Evolutionary conservation across 1,139 yeast genomes (phyloP).

Genomic region (Nakaseomyces glabratus): DNA sequence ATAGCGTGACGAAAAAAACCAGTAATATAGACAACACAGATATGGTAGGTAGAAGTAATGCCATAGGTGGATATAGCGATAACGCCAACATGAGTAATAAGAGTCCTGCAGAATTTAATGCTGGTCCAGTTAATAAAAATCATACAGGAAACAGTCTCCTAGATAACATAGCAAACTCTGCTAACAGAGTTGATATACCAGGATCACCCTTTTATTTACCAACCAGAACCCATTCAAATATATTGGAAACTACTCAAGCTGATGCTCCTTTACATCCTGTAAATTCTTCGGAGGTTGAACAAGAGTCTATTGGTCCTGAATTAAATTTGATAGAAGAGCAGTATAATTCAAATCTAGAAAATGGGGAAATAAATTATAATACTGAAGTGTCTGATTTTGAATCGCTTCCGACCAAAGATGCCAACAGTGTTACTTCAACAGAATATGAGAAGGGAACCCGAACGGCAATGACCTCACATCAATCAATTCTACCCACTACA

Average conservation of each 20-base stretch:
- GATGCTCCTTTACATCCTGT: conserved; percentile 2
- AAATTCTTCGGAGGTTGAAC: neutral
- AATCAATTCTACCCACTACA: neutral
- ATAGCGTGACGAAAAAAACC: conserved; percentile 2
- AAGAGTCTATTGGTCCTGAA: conserved; percentile 5
- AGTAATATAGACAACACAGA: too few species aligned
- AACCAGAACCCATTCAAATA: conserved; percentile 5
- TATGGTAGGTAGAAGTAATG: too few species aligned
- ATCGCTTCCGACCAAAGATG: neutral
- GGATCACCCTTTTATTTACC: conserved; percentile 3
- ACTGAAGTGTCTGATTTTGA: conserved; percentile 1
- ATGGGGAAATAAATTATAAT: neutral
- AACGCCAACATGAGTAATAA: neutral
- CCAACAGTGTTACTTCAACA: neutral
- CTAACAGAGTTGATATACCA: conserved; percentile 2
- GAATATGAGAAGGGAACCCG: neutral
- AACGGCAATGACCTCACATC: neutral
- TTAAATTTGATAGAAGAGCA: conserved; percentile 4
- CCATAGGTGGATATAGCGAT: too few species aligned
- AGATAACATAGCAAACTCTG: neutral
- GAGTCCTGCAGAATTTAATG: neutral
- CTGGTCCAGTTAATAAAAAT: conserved; percentile 1
- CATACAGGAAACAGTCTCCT: conserved; percentile 2
- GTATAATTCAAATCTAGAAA: conserved; percentile 3
- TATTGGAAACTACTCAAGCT: conserved; percentile 3